Conservation (phyloP, 192 early-diverging fungal genomes). For the Jimgerdemannia lactiflua region DNA sequence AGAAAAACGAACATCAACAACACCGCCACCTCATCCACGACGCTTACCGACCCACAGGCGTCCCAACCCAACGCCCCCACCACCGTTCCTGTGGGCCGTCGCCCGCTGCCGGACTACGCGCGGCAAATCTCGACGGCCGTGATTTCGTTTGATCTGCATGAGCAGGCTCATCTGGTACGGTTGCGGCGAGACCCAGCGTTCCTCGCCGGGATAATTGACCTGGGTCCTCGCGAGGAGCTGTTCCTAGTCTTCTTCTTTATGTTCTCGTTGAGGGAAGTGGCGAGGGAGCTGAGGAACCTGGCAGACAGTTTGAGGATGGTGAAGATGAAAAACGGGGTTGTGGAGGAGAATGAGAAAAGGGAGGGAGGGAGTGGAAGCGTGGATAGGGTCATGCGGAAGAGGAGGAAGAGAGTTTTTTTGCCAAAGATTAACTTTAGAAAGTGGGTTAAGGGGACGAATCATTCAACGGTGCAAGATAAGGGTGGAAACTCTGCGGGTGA, state of each 20-base stretch:
- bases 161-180: constrained; percentile 18
- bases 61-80: background rate
- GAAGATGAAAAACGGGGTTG: background rate
- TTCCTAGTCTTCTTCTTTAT: constrained; percentile 53
- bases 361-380: constrained; percentile 6
- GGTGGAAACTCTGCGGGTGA: background rate
- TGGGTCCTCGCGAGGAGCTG: constrained; percentile 40
- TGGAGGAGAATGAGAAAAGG: constrained; percentile 3
- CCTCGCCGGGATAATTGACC: constrained; percentile 4
- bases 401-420: constrained; percentile 20
- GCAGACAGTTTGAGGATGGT: background rate
- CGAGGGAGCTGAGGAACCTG: constrained; percentile 32
- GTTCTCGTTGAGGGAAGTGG: constrained; percentile 46
- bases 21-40: background rate
- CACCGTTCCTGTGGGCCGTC: background rate
- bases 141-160: constrained; percentile 18
- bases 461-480: background rate
- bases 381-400: constrained; percentile 10
- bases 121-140: constrained; percentile 4
- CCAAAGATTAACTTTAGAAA: constrained; percentile 20
- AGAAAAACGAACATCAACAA: background rate
- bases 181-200: background rate
- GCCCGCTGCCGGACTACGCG: background rate
- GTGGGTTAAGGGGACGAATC: constrained; percentile 26
- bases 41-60: background rate